Evolutionary conservation across 106 monocot species (phyloP), one percentile per base, ranked within the genome.

Genomic region (Acorus gramineus): DNA sequence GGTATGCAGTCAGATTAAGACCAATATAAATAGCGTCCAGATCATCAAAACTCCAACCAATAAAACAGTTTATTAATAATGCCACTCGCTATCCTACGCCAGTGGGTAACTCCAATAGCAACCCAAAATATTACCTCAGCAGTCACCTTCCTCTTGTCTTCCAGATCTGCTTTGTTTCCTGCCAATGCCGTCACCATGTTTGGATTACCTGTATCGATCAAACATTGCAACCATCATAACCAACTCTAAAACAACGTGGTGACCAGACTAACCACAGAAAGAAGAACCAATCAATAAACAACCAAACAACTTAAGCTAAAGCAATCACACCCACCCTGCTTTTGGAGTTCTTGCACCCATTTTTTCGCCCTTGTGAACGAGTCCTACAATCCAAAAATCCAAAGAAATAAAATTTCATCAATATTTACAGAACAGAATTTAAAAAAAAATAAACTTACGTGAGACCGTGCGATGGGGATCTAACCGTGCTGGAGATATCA

Each of bases 311-410:
- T 11, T 5, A 10, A 47, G 49, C 47, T 43, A 55, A n/a, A 44
- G 44, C n/a, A 43, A 8, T 44, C 47, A 62, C 46, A 46, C 10
- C 13, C 55, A 94, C 93, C 89, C 84, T 94, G 94, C 42, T 89
- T 86, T 55, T 89, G 83, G 3, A 94, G 77, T 67, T 94, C 93
- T 64, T 73, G 77, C 45, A 90, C 94, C 94, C 94, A 94, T 68
- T 94, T 94, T 69, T 94, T 94, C 9, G 94, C 94, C 56, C 73
- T 57, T 44, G 77, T 79, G 64, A 94, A 94, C 1, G 94, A 94
- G 3, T 86, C 94, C 94, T 94, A 72, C 28, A 67, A 46, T 55
- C 47, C 71, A 54, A 52, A 79, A 4, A 49, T 4, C 6, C 5
- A 61, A n/a, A 13, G 8, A 50, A 46, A 55, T 28, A 57, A 47